These are phyloP conservation scores for Closterium sp. DNA, from an alignment of 139 green algal genomes.

Conservation along the genomic window DNA sequence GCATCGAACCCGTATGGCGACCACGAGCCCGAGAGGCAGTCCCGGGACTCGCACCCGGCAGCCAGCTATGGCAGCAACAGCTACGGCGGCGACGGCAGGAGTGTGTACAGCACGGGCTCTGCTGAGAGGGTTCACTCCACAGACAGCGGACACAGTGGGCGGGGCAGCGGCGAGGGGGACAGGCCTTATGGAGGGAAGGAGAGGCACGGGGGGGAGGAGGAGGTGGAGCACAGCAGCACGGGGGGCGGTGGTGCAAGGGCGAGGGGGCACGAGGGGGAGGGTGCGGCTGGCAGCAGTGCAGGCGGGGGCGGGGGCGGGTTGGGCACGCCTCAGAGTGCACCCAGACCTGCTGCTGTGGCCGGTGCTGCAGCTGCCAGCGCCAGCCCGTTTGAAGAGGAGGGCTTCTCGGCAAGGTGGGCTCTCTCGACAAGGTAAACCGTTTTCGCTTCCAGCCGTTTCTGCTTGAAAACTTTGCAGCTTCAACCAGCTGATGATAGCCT, in stretches of 20 bases:
- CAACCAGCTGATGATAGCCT: not conserved
- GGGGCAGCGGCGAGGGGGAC: not conserved
- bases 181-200: not conserved
- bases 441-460: not conserved
- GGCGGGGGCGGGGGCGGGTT: no score
- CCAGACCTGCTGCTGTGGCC: not conserved
- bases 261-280: not conserved
- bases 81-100: not conserved
- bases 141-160: not conserved
- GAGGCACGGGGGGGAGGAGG: not conserved
- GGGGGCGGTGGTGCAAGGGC: not conserved
- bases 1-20: slow-evolving; percentile 2
- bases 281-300: not conserved
- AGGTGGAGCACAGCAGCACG: not conserved
- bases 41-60: not conserved
- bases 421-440: not conserved
- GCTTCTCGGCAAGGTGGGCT: not conserved
- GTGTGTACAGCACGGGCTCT: not conserved
- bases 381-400: not conserved
- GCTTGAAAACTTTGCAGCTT: not conserved
- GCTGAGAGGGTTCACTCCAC: not conserved
- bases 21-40: not conserved
- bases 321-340: not conserved
- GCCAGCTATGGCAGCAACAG: not conserved
- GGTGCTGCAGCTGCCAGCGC: not conserved